These are phyloP conservation scores for Solanum hybrid DNA, from an alignment of 305 asterid genomes.

Conservation along the genomic window DNA sequence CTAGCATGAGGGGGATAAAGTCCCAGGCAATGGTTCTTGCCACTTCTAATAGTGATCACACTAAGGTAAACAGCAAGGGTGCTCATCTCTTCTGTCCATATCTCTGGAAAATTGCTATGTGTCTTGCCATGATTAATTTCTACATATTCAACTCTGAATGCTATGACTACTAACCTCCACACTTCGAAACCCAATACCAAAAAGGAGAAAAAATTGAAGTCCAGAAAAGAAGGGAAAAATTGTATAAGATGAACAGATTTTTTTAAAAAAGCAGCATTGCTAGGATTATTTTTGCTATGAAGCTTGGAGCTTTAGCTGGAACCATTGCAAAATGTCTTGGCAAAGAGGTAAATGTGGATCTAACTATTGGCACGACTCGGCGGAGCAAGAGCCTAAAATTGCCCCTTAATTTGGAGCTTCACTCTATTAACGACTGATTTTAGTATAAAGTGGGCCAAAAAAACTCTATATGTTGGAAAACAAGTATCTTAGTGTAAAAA, in stretches of 20 bases:
- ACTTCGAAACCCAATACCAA: background rate
- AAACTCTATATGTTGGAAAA: background rate
- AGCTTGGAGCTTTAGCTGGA: background rate
- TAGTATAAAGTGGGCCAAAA: background rate
- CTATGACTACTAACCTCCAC: background rate
- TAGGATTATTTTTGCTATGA: background rate
- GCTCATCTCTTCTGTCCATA: background rate
- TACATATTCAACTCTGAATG: background rate
- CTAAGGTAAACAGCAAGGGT: conserved; percentile 38
- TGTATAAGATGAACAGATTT: background rate
- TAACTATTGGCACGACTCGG: background rate
- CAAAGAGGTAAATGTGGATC: background rate
- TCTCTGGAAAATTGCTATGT: background rate
- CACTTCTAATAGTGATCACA: conserved; percentile 65
- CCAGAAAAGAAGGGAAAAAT: background rate
- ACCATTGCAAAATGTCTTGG: background rate
- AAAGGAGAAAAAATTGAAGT: background rate
- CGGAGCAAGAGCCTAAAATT: background rate
- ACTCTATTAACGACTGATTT: background rate
- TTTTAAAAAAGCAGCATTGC: background rate
- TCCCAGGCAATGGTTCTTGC: conserved; percentile 99
- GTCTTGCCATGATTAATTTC: background rate
- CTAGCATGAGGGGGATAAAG: conserved; percentile 80
- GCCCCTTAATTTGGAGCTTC: background rate
- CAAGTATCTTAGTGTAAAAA: background rate